Percentiles rank a stretch among this genome's conserved stretches.
These are phyloP conservation scores for Simplicillium sp. DNA, from an alignment of 2,329 filamentous ascomycete genomes.

Conservation along the genomic window DNA sequence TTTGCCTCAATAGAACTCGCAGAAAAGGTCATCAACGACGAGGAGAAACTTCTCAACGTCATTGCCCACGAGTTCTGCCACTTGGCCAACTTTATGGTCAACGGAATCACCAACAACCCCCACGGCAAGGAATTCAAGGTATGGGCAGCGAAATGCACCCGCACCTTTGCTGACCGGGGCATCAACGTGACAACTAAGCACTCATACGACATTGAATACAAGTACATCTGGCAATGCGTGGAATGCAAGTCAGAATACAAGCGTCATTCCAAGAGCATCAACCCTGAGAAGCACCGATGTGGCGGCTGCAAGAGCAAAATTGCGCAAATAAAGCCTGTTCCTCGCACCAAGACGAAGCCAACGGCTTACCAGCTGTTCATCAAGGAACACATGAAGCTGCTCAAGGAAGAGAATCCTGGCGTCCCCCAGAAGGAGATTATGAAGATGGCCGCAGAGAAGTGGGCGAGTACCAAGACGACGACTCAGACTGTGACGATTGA, in stretches of 20 bases:
- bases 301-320: constrained; percentile 64
- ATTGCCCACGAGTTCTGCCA: constrained; percentile 98
- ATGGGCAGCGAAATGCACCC: constrained; percentile 52
- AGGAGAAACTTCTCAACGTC: constrained; percentile 73
- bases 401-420: constrained; percentile 46
- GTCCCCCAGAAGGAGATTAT: constrained; percentile 60
- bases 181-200: constrained; percentile 85
- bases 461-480: constrained; percentile 24
- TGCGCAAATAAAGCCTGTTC: constrained; percentile 70
- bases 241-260: constrained; percentile 65
- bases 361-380: constrained; percentile 45
- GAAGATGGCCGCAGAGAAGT: constrained; percentile 55
- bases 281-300: constrained; percentile 62
- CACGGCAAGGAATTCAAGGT: constrained; percentile 78
- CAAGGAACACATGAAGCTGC: constrained; percentile 56
- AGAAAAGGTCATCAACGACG: constrained; percentile 74
- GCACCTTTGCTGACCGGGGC: constrained; percentile 48
- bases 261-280: constrained; percentile 78
- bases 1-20: constrained; percentile 83
- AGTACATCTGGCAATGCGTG: constrained; percentile 77
- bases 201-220: constrained; percentile 81
- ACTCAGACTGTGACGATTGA: constrained; percentile 2
- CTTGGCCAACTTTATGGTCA: constrained; percentile 83
- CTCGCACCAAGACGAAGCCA: constrained; percentile 24
- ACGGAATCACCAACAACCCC: constrained; percentile 61